Evolutionary conservation across 805 yeast species (phyloP).

Genomic region (Hanseniaspora thailandica): DNA sequence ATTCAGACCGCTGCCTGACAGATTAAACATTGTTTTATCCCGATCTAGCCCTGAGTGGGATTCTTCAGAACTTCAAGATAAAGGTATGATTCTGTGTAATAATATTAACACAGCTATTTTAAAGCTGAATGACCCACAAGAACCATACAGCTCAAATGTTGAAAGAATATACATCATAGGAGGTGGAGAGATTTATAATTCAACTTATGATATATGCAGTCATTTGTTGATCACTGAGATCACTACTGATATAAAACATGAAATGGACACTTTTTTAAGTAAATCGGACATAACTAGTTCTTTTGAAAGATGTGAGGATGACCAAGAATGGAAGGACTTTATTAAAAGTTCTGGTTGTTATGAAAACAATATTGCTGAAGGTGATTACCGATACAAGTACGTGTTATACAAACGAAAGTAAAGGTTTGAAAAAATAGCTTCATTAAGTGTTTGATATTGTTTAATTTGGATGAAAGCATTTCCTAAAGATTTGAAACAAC

Average conservation of each 20-base stretch:
- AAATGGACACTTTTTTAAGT: conserved; percentile 13
- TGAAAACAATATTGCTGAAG: neutral
- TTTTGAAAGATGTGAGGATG: neutral
- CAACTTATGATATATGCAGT: conserved; percentile 38
- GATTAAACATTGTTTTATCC: conserved; percentile 68
- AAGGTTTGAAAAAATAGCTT: too few relatives aligned
- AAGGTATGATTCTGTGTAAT: conserved; percentile 28
- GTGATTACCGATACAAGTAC: neutral
- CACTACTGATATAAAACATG: conserved; percentile 17
- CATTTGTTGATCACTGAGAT: conserved; percentile 64
- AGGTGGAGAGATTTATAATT: conserved; percentile 76
- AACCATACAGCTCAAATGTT: conserved; percentile 23
- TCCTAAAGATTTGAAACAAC: too few relatives aligned
- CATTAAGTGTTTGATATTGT: too few relatives aligned
- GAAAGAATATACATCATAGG: conserved; percentile 76
- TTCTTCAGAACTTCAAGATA: conserved; percentile 16
- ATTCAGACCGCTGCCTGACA: conserved; percentile 69
- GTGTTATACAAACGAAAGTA: neutral
- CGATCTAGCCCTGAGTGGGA: conserved; percentile 27
- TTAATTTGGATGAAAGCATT: too few relatives aligned
- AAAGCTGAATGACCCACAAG: conserved; percentile 21
- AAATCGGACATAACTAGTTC: neutral
- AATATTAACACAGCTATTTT: conserved; percentile 38
- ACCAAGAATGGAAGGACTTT: neutral
- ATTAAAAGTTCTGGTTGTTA: neutral